These are phyloP conservation scores for Kickxella alabastrina DNA, from an alignment of 192 early-diverging fungal genomes.

Conservation along the genomic window DNA sequence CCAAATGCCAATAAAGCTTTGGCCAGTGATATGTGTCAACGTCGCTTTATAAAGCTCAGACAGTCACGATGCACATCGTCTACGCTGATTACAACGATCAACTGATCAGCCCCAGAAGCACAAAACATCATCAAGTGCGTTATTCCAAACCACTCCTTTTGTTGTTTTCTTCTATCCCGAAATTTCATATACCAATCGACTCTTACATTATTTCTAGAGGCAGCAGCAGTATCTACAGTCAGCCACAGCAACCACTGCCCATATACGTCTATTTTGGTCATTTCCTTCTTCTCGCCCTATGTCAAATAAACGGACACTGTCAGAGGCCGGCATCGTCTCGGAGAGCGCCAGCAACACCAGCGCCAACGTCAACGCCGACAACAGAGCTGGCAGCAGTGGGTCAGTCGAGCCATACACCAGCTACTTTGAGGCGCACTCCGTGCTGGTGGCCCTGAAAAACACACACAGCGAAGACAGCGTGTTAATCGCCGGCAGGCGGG, in stretches of 20 bases:
- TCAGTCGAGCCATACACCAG: slow-evolving; percentile 16
- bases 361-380: neutral
- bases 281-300: too few species aligned
- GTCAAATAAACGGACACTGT: neutral
- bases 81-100: too few species aligned
- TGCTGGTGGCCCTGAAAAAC: slow-evolving; percentile 14
- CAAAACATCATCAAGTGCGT: too few species aligned
- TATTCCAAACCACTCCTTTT: too few species aligned
- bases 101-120: too few species aligned
- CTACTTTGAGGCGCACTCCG: slow-evolving; percentile 32
- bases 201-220: too few species aligned
- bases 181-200: too few species aligned
- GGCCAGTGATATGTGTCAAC: neutral
- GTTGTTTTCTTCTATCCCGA: too few species aligned
- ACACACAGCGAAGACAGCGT: slow-evolving; percentile 8
- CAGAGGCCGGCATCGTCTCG: slow-evolving; percentile 2
- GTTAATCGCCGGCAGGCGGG: slow-evolving; percentile 4
- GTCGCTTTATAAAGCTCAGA: neutral
- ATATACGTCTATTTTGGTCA: too few species aligned
- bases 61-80: too few species aligned
- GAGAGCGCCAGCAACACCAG: neutral
- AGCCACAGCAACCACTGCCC: slow-evolving; percentile 9
- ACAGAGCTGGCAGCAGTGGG: neutral
- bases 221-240: too few species aligned
- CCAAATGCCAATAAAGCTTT: too few species aligned